Base-by-base conservation (phyloP, 768 basidiomycete species). In the Mycena rebaudengoi region DNA sequence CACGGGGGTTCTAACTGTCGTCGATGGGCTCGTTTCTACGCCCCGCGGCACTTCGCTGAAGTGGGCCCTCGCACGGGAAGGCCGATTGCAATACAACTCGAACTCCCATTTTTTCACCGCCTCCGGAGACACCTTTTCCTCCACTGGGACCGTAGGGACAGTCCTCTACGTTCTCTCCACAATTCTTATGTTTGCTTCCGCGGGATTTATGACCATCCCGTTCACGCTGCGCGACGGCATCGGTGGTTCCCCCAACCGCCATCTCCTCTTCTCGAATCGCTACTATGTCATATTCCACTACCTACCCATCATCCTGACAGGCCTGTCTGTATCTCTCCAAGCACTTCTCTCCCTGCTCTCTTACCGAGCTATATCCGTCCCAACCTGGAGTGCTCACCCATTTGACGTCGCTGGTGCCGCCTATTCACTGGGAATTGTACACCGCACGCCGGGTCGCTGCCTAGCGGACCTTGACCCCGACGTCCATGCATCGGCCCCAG, bases 121-220 rank as follows among this genome's bases (percentile, higher is more conserved):
- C 16, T 16, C 52, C 6, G 37, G 52, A 18, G 35, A 26, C 25
- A 13, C 29, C 26, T 20, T 53, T 11, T 53, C 52, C 41, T 53
- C 52, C 20, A 53, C 52, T 4, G 52, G 52, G 26, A 39, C 39
- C 2, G 28, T 53, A 10, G 52, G 37, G 26, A 53, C 37, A 7
- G 23, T 18, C 7, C 18, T 20, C 12, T 53, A 53, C 14, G 39
- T 39, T 10, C 6, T 40, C 18, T 35, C 52, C 3, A 29, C 52
- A 29, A 32, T 53, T 7, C 33, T 53, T 29, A 53, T 39, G 33
- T 53, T 53, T 14, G 52, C 52, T 5, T 53, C 52, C 3, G 52
- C 52, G 13, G 52, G 37, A n/a, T 53, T 53, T n/a, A 53, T 53
- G 25, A 53, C 52, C 39, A 21, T 53, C 25, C 37, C 52, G 11